Evolutionary conservation across 768 basidiomycete genomes (phyloP), one percentile per base, ranked within the genome.

Genomic region (Cubamyces lactineus): DNA sequence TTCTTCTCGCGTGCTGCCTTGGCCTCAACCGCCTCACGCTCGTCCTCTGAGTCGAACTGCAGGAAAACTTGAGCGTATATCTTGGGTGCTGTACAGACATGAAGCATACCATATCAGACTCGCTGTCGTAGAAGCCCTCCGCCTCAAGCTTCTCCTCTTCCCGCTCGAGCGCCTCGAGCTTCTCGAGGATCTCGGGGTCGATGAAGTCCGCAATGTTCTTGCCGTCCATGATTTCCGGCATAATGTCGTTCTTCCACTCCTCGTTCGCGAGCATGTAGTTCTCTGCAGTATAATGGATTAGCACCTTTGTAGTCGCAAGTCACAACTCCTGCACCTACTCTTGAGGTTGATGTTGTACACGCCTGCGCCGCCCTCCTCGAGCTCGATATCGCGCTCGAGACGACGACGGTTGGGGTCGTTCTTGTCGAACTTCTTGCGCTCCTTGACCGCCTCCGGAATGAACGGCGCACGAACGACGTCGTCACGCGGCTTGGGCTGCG

Each of bases 181-280:
- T 96, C 76, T 96, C 96, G 19, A 86, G 88, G 63, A 99, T 98
- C 71, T 99, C 97, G 21, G 94, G 91, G 75, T 98, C 96, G 74
- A 98, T 92, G 64, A 99, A 99, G 80, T 99, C 97, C 23, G 96
- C 96, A 54, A 98, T 78, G 78, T 99, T 99, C 84, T 98, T 98
- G 78, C 97, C 97, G 67, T 98, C 87, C 88, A 94, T 87, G 71
- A 99, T 92, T 74, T 99, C 97, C n/a, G 97, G 97, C n/a, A 98
- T 90, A 66, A 86, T 82, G 71, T 99, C 97, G 78, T 86, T 80
- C 79, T 97, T 99, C 97, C 97, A 99, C 46, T 92, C 89, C 40
- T 91, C 86, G 72, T 97, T 87, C 23, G 86, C 82, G 61, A 99
- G 86, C 26, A 97, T 59, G 77, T 97, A 98, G 74, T 93, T 85